Conservation (phyloP, 139 green algal genomes). For the Diplosphaera chodatii region DNA sequence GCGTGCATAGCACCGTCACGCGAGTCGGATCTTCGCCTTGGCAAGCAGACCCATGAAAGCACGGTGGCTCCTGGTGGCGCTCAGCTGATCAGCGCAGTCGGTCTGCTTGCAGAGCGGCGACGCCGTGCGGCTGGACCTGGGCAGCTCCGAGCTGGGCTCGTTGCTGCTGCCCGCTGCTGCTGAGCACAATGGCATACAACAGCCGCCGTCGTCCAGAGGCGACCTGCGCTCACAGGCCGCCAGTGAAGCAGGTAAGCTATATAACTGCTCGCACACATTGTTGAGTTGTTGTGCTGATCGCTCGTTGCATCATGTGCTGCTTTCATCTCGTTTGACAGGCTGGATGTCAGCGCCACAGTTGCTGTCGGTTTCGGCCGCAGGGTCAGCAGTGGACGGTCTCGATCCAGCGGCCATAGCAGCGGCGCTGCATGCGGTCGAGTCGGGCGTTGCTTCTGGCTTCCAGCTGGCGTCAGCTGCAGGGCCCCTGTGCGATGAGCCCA, state of each 20-base stretch:
- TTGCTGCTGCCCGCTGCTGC: neutral
- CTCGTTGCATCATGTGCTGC: no score
- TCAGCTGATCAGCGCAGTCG: neutral
- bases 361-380: no score
- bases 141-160: neutral
- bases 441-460: slow-evolving; percentile 81
- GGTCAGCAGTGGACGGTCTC: neutral
- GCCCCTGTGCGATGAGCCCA: slow-evolving; percentile 93
- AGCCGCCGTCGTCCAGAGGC: neutral
- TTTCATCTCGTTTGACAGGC: no score
- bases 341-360: no score
- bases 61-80: no score
- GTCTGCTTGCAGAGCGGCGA: neutral
- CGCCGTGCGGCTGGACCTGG: neutral
- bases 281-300: no score
- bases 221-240: neutral
- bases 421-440: slow-evolving; percentile 47
- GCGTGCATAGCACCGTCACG: no score
- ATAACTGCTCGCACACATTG: no score
- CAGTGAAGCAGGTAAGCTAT: neutral
- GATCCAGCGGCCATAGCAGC: slow-evolving; percentile 15
- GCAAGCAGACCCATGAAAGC: no score
- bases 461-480: slow-evolving; percentile 78
- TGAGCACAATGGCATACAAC: neutral
- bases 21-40: no score